Base-by-base conservation (phyloP, 2,329 filamentous ascomycete species). In the Aspergillus chevalieri region DNA sequence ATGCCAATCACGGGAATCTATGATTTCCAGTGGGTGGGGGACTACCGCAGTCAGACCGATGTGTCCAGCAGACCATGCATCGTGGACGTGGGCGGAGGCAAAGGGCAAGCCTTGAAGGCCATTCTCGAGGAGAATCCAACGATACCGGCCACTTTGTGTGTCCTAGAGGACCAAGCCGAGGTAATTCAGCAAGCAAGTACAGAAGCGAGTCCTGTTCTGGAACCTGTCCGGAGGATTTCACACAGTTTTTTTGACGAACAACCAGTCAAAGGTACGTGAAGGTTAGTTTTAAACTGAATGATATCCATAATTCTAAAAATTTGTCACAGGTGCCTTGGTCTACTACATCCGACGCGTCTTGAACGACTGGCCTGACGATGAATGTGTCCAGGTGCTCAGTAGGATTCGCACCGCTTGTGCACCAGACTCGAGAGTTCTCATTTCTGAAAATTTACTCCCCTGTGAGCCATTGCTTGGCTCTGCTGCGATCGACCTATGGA, bases 321-420 rank as follows among this genome's bases (percentile, higher is more conserved):
- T n/a, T 34, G 14, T 41, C 45, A 47, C 21, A 41, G 45, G 34
- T 42, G 45, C 45, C n/a, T 6, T 41, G 19, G 33, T 47, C 8
- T 47, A 47, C 34, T 26, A 41, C n/a, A 26, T 47, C 33, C 45
- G 45, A 5, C 45, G 45, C 6, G 45, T 47, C 3, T 26, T 47
- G 14, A 47, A 41, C 22, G 45, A 47, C 21, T 47, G 33, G 33
- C 17, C 19, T 3, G 45, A 47, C 22, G 21, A 47, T 14, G 45
- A 47, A n/a, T 41, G 33, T 17, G 34, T 47, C 8, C 14, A 14
- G 21, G 26, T 41, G 12, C 45, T 47, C 21, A 19, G 21, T 8
- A 21, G 22, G 19, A 24, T 43, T 24, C 42, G 42, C 3, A 24
- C 6, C 12, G 42, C 42, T 6, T 43, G 42, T n/a, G 42, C n/a